These are phyloP conservation scores for Arthrobotrys sinensis DNA, from an alignment of 2,329 filamentous ascomycete genomes.

Conservation along the genomic window DNA sequence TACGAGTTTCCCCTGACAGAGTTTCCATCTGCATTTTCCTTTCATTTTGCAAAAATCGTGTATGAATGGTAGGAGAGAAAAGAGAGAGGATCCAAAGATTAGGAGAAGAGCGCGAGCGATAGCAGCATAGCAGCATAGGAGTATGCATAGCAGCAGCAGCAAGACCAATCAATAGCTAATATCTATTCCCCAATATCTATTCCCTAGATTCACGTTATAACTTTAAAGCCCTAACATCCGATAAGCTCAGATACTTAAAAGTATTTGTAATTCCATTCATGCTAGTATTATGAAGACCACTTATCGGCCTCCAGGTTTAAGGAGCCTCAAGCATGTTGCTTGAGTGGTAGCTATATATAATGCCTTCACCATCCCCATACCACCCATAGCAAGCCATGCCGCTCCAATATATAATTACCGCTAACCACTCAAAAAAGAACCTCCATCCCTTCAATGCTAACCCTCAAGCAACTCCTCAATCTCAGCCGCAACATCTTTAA, in stretches of 20 bases:
- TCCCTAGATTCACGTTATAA: too few species aligned
- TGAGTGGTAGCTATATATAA: too few species aligned
- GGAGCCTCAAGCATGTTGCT: too few species aligned
- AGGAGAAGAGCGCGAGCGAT: slow-evolving; percentile 1
- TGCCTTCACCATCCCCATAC: too few species aligned
- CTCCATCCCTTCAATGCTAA: not conserved
- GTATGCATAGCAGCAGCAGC: not conserved
- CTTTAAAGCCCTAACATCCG: too few species aligned
- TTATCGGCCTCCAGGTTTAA: too few species aligned
- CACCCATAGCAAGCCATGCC: too few species aligned
- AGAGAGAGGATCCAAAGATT: not conserved
- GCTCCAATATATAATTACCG: not conserved
- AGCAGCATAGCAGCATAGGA: not conserved
- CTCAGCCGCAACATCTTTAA: slow-evolving; percentile 62
- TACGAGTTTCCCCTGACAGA: not conserved
- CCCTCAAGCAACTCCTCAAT: slow-evolving; percentile 39
- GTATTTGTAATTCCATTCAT: too few species aligned
- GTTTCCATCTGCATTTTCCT: not conserved
- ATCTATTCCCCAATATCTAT: not conserved
- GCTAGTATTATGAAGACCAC: too few species aligned
- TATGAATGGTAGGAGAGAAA: slow-evolving; percentile 1
- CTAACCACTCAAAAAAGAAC: slow-evolving; percentile 1
- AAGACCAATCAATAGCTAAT: not conserved
- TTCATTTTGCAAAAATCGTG: not conserved
- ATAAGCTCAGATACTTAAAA: too few species aligned